Base-by-base conservation (phyloP, 1,284 basidiomycete genomes). In the Heliocybe sulcata region DNA sequence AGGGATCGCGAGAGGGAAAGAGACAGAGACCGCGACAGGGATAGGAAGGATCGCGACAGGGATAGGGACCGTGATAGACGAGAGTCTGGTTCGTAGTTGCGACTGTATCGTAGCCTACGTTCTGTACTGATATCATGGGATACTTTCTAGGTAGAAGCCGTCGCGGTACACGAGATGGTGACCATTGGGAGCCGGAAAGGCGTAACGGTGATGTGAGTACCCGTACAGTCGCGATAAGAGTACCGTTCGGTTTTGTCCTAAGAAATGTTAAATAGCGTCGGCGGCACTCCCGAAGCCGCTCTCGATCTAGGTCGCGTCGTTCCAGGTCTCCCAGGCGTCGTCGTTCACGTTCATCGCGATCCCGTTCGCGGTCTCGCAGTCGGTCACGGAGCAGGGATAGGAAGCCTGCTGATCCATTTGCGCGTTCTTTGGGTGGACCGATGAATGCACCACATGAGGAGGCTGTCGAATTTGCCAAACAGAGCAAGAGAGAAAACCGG, bases 401-500 rank as follows among this genome's bases (percentile, higher is more conserved):
- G 61, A 81, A 81, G 64, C 62, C 77, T 51, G 65, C 73, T 2
- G 88, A 90, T 60, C 65, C 85, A 3, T 89, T 90, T 63, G 72
- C 87, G 19, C 83, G 88, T 55, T 91, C 90, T 2, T 83, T 92
- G 25, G 92, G 91, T 25, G 92, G 92, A 1, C 91, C 93, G 1
- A 93, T 94, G 82, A 94, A 95, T 63, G 92, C 92, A 26, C 83
- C 89, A 20, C 83, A 88, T 56, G 90, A 92, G 73, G 92, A 94
- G 69, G 92, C 92, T 14, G 85, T 83, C 64, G 92, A 92, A 67
- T 92, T 94, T 63, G 87, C 92, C 64, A 94, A 95, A 72, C 82
- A 87, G 66, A 94, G 90, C 85, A 92, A 95, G 79, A 86, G 93
- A 78, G 94, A 98, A 79, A 95, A 98, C 74, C 83, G 96, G 61